These are phyloP conservation scores for Dentipellis fragilis DNA, from an alignment of 768 basidiomycete genomes.

Conservation along the genomic window DNA sequence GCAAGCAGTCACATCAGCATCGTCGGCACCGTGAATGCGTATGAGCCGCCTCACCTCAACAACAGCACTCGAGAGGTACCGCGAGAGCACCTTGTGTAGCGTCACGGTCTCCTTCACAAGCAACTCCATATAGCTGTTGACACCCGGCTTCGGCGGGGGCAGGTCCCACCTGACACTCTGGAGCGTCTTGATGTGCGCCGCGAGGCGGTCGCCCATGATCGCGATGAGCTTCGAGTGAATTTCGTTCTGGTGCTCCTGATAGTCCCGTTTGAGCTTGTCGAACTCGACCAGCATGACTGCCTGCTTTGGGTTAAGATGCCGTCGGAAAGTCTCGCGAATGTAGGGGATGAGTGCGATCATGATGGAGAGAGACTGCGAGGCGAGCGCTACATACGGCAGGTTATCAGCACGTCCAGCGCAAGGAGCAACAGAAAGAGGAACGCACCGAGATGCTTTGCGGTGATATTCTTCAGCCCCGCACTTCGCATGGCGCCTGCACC, in stretches of 20 bases:
- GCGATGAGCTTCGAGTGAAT: slow-evolving; percentile 95
- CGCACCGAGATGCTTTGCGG: slow-evolving; percentile 91
- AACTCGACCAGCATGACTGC: slow-evolving; percentile 97
- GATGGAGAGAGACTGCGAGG: slow-evolving; percentile 92
- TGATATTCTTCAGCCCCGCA: slow-evolving; percentile 95
- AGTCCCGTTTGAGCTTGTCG: slow-evolving; percentile 98
- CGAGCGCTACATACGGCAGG: slow-evolving; percentile 52
- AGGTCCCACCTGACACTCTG: slow-evolving; percentile 74
- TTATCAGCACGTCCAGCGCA: slow-evolving; percentile 6
- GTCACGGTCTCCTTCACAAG: slow-evolving; percentile 93
- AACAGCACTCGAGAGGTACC: slow-evolving; percentile 69
- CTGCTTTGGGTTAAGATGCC: slow-evolving; percentile 90
- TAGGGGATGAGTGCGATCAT: slow-evolving; percentile 93
- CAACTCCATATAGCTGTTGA: slow-evolving; percentile 87
- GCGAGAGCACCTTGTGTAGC: slow-evolving; percentile 89
- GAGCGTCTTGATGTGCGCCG: slow-evolving; percentile 74
- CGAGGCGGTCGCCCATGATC: slow-evolving; percentile 94
- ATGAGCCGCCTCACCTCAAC: slow-evolving; percentile 61
- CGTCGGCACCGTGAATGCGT: slow-evolving; percentile 1
- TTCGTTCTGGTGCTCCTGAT: slow-evolving; percentile 98
- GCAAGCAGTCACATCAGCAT: slow-evolving; percentile 11
- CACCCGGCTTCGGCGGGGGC: slow-evolving; percentile 47
- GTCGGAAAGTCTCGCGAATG: slow-evolving; percentile 86
- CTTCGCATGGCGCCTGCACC: slow-evolving; percentile 99
- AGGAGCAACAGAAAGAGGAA: background rate